Conservation (phyloP, 2,329 filamentous ascomycete genomes). For the Aspergillus sergii region DNA sequence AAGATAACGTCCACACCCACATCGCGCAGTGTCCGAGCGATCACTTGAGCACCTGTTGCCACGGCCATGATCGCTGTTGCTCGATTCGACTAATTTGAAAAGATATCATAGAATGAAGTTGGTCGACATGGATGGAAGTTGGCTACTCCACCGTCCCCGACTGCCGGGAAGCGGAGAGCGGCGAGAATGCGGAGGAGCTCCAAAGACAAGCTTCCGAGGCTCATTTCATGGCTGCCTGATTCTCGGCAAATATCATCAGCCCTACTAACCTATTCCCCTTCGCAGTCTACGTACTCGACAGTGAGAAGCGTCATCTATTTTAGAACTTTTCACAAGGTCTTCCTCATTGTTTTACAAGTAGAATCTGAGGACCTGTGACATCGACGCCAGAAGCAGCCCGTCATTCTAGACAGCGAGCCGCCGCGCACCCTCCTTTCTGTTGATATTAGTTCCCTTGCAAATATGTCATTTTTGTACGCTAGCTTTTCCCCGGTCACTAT, state of each 20-base stretch:
- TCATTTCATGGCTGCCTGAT: background rate
- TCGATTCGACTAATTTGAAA: background rate
- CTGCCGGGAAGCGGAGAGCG: slow-evolving; percentile 4
- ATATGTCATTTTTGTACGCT: too few species aligned
- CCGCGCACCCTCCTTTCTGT: too few species aligned
- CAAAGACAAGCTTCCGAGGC: background rate
- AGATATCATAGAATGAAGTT: background rate
- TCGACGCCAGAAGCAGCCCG: too few species aligned
- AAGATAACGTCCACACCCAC: slow-evolving; percentile 56
- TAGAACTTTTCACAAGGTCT: background rate
- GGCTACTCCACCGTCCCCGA: background rate
- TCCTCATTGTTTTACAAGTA: background rate
- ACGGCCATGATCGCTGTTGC: slow-evolving; percentile 22
- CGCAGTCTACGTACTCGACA: too few species aligned
- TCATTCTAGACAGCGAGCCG: too few species aligned
- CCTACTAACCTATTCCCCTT: background rate
- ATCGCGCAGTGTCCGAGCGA: slow-evolving; percentile 52
- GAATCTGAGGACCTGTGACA: too few species aligned
- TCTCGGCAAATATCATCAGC: background rate
- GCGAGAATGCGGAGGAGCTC: slow-evolving; percentile 12
- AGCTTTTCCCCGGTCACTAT: too few species aligned
- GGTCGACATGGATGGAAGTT: background rate
- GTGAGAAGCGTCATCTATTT: background rate
- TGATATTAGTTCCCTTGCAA: too few species aligned
- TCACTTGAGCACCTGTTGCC: slow-evolving; percentile 47